phyloP scores from a whole-genome alignment of 352 stramenopile species.

The Pythium brassicae region DNA sequence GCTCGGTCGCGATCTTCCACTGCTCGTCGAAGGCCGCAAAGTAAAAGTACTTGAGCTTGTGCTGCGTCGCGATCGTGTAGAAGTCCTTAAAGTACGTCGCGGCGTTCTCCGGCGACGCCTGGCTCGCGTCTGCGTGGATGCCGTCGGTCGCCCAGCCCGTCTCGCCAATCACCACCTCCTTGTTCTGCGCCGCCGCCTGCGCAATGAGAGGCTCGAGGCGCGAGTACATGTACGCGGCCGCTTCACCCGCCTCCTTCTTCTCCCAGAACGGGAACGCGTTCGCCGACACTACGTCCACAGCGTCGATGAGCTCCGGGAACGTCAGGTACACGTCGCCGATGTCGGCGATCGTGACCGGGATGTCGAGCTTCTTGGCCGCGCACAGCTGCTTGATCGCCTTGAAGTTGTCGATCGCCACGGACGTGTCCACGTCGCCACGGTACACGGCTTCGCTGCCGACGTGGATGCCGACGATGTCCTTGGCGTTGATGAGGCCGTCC shows the following conservation, averaged over 20 bases:
- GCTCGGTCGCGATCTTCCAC: slow-evolving; percentile 50
- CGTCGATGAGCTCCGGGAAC: slow-evolving; percentile 37
- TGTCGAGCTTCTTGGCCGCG: slow-evolving; percentile 12
- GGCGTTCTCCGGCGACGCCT: slow-evolving; percentile 36
- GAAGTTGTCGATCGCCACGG: slow-evolving; percentile 34
- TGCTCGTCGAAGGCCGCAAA: slow-evolving; percentile 61
- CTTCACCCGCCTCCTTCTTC: slow-evolving; percentile 24
- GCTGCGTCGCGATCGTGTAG: slow-evolving; percentile 24
- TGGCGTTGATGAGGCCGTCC: slow-evolving; percentile 13
- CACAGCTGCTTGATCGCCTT: slow-evolving; percentile 33
- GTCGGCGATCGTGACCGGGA: slow-evolving; percentile 68
- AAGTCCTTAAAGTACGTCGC: slow-evolving; percentile 62
- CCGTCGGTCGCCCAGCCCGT: slow-evolving; percentile 61
- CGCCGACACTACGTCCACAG: slow-evolving; percentile 46
- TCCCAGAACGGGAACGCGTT: slow-evolving; percentile 78
- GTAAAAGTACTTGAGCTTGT: slow-evolving; percentile 61
- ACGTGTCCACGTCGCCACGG: slow-evolving; percentile 44
- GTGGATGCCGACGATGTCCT: slow-evolving; percentile 47
- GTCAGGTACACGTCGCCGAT: slow-evolving; percentile 57
- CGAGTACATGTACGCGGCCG: slow-evolving; percentile 21
- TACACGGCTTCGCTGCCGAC: slow-evolving; percentile 72
- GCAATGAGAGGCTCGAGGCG: slow-evolving; percentile 36
- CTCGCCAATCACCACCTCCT: slow-evolving; percentile 59
- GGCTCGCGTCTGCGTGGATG: slow-evolving; percentile 26
- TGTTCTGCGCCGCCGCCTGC: slow-evolving; percentile 21